A percentile compares a stretch with the other conserved stretches of the same genome.
These are phyloP conservation scores for Telopea speciosissima DNA, from an alignment of 177 flowering plant genomes.

Conservation along the genomic window DNA sequence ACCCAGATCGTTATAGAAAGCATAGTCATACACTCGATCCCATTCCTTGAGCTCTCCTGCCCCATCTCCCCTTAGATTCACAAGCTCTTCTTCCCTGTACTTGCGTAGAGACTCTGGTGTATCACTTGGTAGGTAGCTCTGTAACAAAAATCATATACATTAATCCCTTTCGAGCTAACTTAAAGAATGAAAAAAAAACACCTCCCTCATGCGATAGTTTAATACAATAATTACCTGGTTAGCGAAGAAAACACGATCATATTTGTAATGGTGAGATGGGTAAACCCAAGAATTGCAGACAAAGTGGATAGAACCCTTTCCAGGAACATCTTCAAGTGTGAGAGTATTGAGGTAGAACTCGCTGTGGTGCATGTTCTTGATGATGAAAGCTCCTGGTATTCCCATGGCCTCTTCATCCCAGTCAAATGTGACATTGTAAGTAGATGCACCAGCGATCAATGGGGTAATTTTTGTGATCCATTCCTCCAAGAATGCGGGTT, in stretches of 20 bases:
- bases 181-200: no score
- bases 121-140: constrained; percentile 63
- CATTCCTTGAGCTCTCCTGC: constrained; percentile 65
- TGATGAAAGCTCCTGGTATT: constrained; percentile 67
- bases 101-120: constrained; percentile 57
- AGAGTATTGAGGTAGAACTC: constrained; percentile 67
- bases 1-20: constrained; percentile 81
- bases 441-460: constrained; percentile 30
- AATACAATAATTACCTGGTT: constrained; percentile 39
- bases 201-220: no score
- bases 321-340: constrained; percentile 67
- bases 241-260: constrained; percentile 58
- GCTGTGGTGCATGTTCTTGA: constrained; percentile 53
- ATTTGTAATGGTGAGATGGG: constrained; percentile 47
- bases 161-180: background rate
- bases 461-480: constrained; percentile 42
- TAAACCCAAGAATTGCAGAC: constrained; percentile 90
- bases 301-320: constrained; percentile 52
- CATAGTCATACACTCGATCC: constrained; percentile 96
- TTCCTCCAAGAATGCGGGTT: constrained; percentile 42
- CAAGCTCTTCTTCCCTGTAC: constrained; percentile 71
- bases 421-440: constrained; percentile 50
- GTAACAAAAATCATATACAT: constrained; percentile 10
- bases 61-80: constrained; percentile 63
- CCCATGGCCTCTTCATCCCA: constrained; percentile 52